phyloP scores from a whole-genome alignment of 331 rosid species.

The Ulmus americana region DNA sequence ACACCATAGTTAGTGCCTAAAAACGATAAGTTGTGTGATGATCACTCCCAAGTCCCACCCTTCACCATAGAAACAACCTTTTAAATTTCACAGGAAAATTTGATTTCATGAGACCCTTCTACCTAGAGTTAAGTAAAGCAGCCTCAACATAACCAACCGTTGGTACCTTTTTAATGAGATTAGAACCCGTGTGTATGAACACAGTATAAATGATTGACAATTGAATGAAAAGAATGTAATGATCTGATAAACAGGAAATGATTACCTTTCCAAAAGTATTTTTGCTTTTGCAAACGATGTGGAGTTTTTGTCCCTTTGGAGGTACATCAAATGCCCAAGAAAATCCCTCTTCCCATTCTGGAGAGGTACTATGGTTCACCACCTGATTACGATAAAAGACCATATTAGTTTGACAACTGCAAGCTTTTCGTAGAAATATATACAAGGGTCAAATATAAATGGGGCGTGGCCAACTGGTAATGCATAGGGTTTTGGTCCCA shows the following conservation, averaged over 20 bases:
- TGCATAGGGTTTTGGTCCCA: neutral
- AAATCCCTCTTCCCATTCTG: constrained; percentile 98
- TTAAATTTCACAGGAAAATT: too few relatives aligned
- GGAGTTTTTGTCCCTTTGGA: constrained; percentile 91
- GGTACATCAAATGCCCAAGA: constrained; percentile 94
- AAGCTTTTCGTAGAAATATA: neutral
- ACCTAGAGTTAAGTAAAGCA: too few relatives aligned
- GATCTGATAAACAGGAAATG: constrained; percentile 8
- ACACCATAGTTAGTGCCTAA: neutral
- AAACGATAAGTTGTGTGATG: neutral
- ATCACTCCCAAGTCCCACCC: neutral
- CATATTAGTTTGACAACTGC: constrained; percentile 18
- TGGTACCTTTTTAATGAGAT: too few relatives aligned
- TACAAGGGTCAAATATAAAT: neutral
- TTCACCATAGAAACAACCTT: too few relatives aligned
- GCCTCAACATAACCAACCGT: too few relatives aligned
- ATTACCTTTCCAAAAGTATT: constrained; percentile 93
- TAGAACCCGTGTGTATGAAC: constrained; percentile 1
- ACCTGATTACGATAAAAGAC: constrained; percentile 42
- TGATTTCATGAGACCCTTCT: too few relatives aligned
- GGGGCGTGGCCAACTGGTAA: constrained; percentile 6
- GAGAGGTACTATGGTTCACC: constrained; percentile 70
- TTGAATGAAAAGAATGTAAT: neutral
- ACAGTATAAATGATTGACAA: neutral
- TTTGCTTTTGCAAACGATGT: constrained; percentile 94